A percentile compares a stretch with the other conserved stretches of the same genome.
These are phyloP conservation scores for Wickerhamomyces rabaulensis DNA, from an alignment of 805 yeast species.

Conservation along the genomic window DNA sequence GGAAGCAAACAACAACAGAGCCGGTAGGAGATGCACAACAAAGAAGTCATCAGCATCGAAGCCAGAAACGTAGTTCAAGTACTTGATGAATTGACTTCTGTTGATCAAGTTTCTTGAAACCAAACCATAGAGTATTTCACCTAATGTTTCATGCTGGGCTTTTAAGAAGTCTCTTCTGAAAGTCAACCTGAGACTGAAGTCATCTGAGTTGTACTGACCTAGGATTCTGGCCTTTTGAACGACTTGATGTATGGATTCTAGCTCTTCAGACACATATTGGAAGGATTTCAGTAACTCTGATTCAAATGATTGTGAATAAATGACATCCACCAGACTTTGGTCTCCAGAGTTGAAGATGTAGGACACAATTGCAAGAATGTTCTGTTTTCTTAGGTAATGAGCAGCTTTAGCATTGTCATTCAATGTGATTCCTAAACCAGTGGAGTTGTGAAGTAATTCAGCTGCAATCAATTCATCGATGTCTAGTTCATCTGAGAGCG, in stretches of 20 bases:
- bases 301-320: slow-evolving; percentile 26
- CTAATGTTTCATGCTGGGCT: slow-evolving; percentile 64
- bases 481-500: slow-evolving; percentile 58
- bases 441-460: slow-evolving; percentile 53
- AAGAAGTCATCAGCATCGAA: slow-evolving; percentile 60
- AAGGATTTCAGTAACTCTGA: slow-evolving; percentile 49
- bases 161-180: slow-evolving; percentile 60
- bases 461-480: slow-evolving; percentile 77
- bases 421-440: slow-evolving; percentile 39
- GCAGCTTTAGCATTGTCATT: slow-evolving; percentile 62
- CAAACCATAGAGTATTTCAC: slow-evolving; percentile 57
- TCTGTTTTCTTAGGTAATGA: slow-evolving; percentile 65
- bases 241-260: slow-evolving; percentile 48
- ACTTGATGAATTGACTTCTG: slow-evolving; percentile 30
- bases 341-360: slow-evolving; percentile 29
- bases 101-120: slow-evolving; percentile 32
- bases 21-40: slow-evolving; percentile 60
- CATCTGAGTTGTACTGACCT: slow-evolving; percentile 40
- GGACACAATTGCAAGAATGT: slow-evolving; percentile 61
- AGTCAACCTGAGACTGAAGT: slow-evolving; percentile 42
- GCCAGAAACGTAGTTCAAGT: slow-evolving; percentile 41
- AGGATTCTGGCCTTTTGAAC: slow-evolving; percentile 49
- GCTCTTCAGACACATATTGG: slow-evolving; percentile 48
- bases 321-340: slow-evolving; percentile 21
- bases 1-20: slow-evolving; percentile 41